phyloP scores from a whole-genome alignment of 371 early-diverging fungal genomes.

The Syncephalis plumigaleata region DNA sequence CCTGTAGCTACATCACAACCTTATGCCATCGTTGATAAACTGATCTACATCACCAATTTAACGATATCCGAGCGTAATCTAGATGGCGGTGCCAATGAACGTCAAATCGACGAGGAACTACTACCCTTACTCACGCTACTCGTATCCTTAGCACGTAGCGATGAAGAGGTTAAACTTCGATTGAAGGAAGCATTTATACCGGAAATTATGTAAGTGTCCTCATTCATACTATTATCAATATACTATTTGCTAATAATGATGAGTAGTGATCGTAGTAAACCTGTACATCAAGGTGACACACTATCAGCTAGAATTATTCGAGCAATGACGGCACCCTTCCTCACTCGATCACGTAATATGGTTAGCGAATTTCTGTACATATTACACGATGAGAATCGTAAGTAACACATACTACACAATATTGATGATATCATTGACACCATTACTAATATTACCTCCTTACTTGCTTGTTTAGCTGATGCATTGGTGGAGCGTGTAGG shows the following conservation, averaged over 20 bases:
- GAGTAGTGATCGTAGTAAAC: constrained; percentile 46
- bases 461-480: constrained; percentile 23
- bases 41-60: constrained; percentile 4
- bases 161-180: constrained; percentile 14
- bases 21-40: constrained; percentile 1
- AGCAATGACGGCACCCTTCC: constrained; percentile 48
- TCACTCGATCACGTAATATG: constrained; percentile 40
- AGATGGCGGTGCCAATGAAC: constrained; percentile 5
- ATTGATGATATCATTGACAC: too few species aligned
- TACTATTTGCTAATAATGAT: constrained; percentile 2
- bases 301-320: constrained; percentile 47
- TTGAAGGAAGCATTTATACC: constrained; percentile 30
- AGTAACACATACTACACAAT: constrained; percentile 1
- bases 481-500: constrained; percentile 63
- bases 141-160: constrained; percentile 24
- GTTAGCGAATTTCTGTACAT: constrained; percentile 55
- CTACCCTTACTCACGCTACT: constrained; percentile 30
- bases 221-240: not conserved
- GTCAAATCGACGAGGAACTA: constrained; percentile 31
- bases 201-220: constrained; percentile 31
- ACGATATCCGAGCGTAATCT: not conserved
- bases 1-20: constrained; percentile 5
- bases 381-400: constrained; percentile 64
- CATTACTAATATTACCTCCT: not conserved
- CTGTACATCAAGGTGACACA: constrained; percentile 49